phyloP scores from a whole-genome alignment of 2,329 filamentous ascomycete species.

The Aspergillus sp. region DNA sequence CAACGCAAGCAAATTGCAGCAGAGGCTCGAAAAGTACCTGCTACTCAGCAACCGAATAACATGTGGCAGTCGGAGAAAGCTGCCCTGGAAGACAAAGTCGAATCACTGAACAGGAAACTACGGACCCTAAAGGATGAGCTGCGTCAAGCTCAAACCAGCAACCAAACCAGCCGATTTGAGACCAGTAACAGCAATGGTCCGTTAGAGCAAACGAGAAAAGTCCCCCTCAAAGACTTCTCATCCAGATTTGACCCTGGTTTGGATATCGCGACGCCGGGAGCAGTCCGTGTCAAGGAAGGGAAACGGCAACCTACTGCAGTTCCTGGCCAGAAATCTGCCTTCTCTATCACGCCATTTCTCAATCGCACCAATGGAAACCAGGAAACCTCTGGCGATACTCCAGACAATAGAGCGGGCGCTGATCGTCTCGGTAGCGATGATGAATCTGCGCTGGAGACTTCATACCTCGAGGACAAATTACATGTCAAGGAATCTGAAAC shows the following conservation, averaged over 20 bases:
- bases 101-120: conserved; percentile 69
- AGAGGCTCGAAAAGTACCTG: conserved; percentile 41
- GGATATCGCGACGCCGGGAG: conserved; percentile 55
- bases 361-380: conserved; percentile 68
- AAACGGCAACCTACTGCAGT: conserved; percentile 59
- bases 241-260: conserved; percentile 46
- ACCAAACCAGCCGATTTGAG: conserved; percentile 38
- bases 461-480: not conserved
- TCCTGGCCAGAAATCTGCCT: conserved; percentile 82
- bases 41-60: conserved; percentile 54
- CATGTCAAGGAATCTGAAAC: not conserved
- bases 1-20: conserved; percentile 53
- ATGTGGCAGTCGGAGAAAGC: conserved; percentile 60
- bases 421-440: conserved; percentile 15
- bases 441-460: not conserved
- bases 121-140: conserved; percentile 70
- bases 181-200: conserved; percentile 27
- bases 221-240: conserved; percentile 30
- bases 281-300: conserved; percentile 55
- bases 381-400: conserved; percentile 30
- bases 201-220: conserved; percentile 45
- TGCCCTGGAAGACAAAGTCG: conserved; percentile 69
- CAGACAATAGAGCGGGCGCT: conserved; percentile 29
- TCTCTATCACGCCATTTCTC: conserved; percentile 92
- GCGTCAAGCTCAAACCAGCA: conserved; percentile 60